These are phyloP conservation scores for Cairneyella variabilis DNA, from an alignment of 495 filamentous ascomycete genomes.

Conservation along the genomic window DNA sequence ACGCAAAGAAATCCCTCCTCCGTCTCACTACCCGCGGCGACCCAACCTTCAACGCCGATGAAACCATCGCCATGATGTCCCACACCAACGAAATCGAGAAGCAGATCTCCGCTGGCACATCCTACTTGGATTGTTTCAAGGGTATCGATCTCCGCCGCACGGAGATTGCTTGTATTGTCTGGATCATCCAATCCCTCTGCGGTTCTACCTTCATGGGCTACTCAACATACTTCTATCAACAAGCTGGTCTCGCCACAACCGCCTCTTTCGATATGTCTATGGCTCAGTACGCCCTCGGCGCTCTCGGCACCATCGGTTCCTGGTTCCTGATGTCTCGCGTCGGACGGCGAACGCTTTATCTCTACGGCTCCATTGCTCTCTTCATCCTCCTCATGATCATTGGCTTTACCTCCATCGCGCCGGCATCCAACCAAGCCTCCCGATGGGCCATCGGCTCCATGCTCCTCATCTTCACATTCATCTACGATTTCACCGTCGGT, in stretches of 20 bases:
- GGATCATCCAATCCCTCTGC: slow-evolving; percentile 67
- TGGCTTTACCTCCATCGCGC: slow-evolving; percentile 29
- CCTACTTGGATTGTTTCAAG: slow-evolving; percentile 63
- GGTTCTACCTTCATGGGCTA: slow-evolving; percentile 69
- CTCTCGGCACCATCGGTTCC: slow-evolving; percentile 46
- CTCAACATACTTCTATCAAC: slow-evolving; percentile 64
- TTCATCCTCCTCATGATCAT: slow-evolving; percentile 35
- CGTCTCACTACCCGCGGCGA: slow-evolving; percentile 54
- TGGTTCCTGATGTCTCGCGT: slow-evolving; percentile 47
- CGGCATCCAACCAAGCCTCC: slow-evolving; percentile 23
- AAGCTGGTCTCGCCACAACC: slow-evolving; percentile 55
- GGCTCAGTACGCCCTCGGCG: slow-evolving; percentile 46
- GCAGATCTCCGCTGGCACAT: slow-evolving; percentile 49
- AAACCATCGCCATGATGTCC: slow-evolving; percentile 68
- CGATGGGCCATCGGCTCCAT: slow-evolving; percentile 47
- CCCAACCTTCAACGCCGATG: slow-evolving; percentile 52
- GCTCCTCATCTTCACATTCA: slow-evolving; percentile 47
- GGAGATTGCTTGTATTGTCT: slow-evolving; percentile 63
- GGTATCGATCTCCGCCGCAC: slow-evolving; percentile 65
- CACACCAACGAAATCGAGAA: slow-evolving; percentile 66
- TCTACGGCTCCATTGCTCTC: slow-evolving; percentile 43
- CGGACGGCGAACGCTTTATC: slow-evolving; percentile 50
- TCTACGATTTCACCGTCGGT: slow-evolving; percentile 57
- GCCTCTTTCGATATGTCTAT: slow-evolving; percentile 49
- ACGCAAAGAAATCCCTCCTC: slow-evolving; percentile 53